Percentiles rank a stretch among this genome's conserved stretches.
Conservation (phyloP, 2,329 filamentous ascomycete species). For the Fusarium nygamai region DNA sequence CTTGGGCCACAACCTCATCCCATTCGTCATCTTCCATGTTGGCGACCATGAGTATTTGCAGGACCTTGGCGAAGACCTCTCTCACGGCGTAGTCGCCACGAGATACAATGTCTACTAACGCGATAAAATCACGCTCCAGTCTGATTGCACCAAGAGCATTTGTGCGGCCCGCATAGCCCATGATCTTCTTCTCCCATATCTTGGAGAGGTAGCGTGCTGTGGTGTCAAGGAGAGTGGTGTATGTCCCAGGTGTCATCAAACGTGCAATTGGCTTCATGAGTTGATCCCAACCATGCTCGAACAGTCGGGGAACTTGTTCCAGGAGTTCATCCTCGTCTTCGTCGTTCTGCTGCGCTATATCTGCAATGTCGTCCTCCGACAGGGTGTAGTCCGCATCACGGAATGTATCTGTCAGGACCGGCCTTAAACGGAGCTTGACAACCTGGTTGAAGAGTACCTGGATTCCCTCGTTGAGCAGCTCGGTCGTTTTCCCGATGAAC, state of each 20-base stretch:
- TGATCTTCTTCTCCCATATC: conserved; percentile 87
- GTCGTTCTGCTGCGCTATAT: conserved; percentile 63
- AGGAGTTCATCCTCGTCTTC: conserved; percentile 63
- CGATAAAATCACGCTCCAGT: conserved; percentile 85
- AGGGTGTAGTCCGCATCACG: conserved; percentile 89
- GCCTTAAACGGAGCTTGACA: conserved; percentile 83
- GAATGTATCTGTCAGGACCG: conserved; percentile 88
- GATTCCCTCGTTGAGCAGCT: conserved; percentile 85
- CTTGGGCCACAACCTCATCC: conserved; percentile 72
- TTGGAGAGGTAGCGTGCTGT: conserved; percentile 80
- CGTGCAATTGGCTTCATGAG: conserved; percentile 87
- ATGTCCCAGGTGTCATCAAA: conserved; percentile 81
- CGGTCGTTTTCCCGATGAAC: conserved; percentile 81
- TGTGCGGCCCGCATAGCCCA: conserved; percentile 80
- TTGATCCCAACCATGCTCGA: conserved; percentile 85
- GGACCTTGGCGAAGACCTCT: conserved; percentile 79
- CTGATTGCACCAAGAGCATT: conserved; percentile 84
- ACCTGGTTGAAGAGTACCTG: conserved; percentile 89
- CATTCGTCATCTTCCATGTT: conserved; percentile 98
- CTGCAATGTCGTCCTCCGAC: conserved; percentile 68
- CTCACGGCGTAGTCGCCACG: conserved; percentile 79
- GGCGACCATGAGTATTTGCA: conserved; percentile 85
- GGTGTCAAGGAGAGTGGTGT: conserved; percentile 77
- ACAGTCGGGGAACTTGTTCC: conserved; percentile 80
- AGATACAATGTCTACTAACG: conserved; percentile 74